phyloP scores from a whole-genome alignment of 2,329 filamentous ascomycete species.

The Venturia effusa region DNA sequence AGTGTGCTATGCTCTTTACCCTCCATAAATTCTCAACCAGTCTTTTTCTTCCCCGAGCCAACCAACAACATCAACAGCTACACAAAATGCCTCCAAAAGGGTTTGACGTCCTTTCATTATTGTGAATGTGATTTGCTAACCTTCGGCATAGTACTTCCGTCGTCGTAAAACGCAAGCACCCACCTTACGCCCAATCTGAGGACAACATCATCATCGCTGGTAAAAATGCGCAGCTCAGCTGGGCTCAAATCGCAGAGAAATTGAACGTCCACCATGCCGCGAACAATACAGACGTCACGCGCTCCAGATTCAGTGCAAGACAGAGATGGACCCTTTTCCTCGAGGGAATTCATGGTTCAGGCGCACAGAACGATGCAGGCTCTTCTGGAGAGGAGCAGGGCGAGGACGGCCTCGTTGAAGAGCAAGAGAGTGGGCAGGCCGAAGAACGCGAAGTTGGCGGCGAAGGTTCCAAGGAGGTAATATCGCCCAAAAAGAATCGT shows the following conservation, averaged over 20 bases:
- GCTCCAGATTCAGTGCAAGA: neutral
- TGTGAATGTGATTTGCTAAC: neutral
- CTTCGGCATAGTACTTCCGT: neutral
- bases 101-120: neutral
- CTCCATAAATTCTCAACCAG: neutral
- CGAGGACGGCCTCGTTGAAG: neutral
- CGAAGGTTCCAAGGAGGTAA: neutral
- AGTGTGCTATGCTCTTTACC: neutral
- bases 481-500: neutral
- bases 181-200: neutral
- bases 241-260: neutral
- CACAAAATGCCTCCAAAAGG: neutral
- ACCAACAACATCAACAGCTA: neutral
- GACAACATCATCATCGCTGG: neutral
- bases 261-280: neutral
- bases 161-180: neutral
- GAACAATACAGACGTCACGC: neutral
- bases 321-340: neutral
- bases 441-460: neutral
- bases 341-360: neutral
- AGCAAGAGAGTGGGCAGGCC: neutral
- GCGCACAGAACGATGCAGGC: neutral
- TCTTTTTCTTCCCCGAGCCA: neutral
- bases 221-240: neutral
- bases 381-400: neutral